These are phyloP conservation scores for Hamigera avellanea DNA, from an alignment of 495 filamentous ascomycete genomes.

Conservation along the genomic window DNA sequence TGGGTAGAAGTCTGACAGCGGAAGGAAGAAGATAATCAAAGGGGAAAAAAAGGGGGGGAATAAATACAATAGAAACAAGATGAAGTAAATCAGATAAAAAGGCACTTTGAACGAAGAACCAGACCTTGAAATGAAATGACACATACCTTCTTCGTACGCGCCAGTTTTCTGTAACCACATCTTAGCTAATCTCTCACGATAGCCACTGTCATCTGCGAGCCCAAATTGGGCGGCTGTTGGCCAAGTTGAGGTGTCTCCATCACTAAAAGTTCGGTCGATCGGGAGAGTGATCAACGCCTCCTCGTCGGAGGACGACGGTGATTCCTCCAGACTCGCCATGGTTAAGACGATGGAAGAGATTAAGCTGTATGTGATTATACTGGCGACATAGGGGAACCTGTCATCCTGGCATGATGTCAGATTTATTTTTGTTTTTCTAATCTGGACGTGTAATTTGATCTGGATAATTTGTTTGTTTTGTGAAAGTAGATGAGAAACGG, in stretches of 20 bases:
- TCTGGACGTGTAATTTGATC: too few species aligned
- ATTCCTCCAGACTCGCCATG: constrained; percentile 1
- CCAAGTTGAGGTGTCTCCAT: constrained; percentile 23
- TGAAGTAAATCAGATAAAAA: background rate
- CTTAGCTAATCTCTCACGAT: constrained; percentile 20
- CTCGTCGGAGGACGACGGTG: constrained; percentile 7
- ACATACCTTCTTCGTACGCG: constrained; percentile 21
- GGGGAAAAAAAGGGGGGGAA: too few species aligned
- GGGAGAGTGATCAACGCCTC: constrained; percentile 17
- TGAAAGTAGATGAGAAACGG: too few species aligned
- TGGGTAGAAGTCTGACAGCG: too few species aligned
- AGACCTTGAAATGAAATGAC: background rate
- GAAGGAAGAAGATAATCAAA: too few species aligned
- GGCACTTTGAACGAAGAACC: background rate
- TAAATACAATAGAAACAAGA: background rate
- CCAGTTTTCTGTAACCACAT: constrained; percentile 26
- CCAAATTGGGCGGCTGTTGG: constrained; percentile 14
- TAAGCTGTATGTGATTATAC: too few species aligned
- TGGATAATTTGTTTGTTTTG: too few species aligned
- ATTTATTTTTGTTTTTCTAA: too few species aligned
- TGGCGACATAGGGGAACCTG: too few species aligned
- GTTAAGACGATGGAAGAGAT: background rate
- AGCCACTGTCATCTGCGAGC: constrained; percentile 11
- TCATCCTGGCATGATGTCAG: too few species aligned
- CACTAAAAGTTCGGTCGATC: constrained; percentile 17